These are phyloP conservation scores for Erythrophleum fordii DNA, from an alignment of 306 rosid genomes.

Conservation along the genomic window DNA sequence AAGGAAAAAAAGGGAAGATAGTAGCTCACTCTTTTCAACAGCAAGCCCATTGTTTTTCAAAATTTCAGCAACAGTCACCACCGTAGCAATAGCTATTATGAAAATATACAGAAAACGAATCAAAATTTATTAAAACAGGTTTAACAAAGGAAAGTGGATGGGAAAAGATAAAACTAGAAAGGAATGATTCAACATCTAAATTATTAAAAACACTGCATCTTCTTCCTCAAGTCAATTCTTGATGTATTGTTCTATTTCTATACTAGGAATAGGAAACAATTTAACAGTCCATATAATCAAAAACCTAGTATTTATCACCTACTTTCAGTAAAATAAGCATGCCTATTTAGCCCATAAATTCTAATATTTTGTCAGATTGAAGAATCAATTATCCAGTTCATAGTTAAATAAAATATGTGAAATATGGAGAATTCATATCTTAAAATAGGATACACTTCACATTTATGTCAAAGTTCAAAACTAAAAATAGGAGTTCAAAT, in stretches of 20 bases:
- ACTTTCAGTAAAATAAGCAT: slow-evolving; percentile 2
- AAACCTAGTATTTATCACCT: not conserved
- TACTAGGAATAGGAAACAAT: not conserved
- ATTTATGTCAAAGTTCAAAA: not conserved
- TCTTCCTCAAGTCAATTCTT: slow-evolving; percentile 13
- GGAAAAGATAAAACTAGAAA: not conserved
- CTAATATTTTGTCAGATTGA: slow-evolving; percentile 28
- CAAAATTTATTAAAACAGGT: not conserved
- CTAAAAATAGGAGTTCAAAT: not conserved
- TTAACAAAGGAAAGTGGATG: not conserved
- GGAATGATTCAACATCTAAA: not conserved
- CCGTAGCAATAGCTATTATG: slow-evolving; percentile 74
- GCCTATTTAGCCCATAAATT: not conserved
- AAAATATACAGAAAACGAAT: slow-evolving; percentile 5
- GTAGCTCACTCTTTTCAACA: slow-evolving; percentile 68
- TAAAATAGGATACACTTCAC: not conserved
- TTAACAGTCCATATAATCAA: not conserved
- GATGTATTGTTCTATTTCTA: slow-evolving; percentile 11
- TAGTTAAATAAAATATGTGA: not conserved
- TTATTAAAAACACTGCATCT: slow-evolving; percentile 6
- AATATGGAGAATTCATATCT: not conserved
- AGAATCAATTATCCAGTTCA: not conserved
- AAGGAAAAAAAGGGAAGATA: not conserved
- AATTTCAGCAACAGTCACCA: slow-evolving; percentile 83
- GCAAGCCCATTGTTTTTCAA: slow-evolving; percentile 82